Conservation (phyloP, 2,329 filamentous ascomycete genomes). For the Phialophora macrospora region DNA sequence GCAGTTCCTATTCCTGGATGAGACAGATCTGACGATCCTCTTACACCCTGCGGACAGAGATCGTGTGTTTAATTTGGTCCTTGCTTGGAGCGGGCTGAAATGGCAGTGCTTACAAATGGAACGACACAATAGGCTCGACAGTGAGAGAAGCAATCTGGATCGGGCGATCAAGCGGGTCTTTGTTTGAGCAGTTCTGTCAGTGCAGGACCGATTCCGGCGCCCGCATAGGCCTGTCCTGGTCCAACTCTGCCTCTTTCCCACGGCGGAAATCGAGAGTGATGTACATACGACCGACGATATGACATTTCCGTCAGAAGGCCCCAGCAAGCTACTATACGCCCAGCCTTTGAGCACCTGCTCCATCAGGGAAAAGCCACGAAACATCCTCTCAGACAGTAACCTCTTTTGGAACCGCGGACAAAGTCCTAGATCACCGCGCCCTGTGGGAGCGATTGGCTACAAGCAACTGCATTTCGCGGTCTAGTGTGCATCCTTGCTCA, state of each 20-base stretch:
- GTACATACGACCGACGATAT: no score
- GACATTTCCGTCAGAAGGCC: no score
- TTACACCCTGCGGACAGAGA: conserved; percentile 35
- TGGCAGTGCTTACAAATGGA: conserved; percentile 39
- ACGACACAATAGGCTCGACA: conserved; percentile 21
- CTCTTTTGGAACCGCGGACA: no score
- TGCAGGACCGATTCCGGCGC: neutral
- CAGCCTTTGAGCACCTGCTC: no score
- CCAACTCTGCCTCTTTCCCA: neutral
- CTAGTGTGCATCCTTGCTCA: no score
- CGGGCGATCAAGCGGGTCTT: conserved; percentile 30
- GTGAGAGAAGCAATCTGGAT: conserved; percentile 27
- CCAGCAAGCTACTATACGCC: no score
- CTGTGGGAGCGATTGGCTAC: no score
- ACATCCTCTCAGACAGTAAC: no score
- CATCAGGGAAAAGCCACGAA: no score
- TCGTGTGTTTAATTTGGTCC: conserved; percentile 39
- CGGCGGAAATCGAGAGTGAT: no score
- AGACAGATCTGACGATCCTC: conserved; percentile 22
- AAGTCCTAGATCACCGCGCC: no score
- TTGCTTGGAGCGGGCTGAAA: conserved; percentile 38
- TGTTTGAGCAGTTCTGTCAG: conserved; percentile 18
- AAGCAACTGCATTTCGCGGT: no score
- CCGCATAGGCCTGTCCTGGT: neutral
- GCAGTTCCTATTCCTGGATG: conserved; percentile 22